Percentiles rank a stretch among this genome's conserved stretches.
Evolutionary conservation across 129 eudicot genomes (phyloP).

Genomic region (Tagetes patula): DNA sequence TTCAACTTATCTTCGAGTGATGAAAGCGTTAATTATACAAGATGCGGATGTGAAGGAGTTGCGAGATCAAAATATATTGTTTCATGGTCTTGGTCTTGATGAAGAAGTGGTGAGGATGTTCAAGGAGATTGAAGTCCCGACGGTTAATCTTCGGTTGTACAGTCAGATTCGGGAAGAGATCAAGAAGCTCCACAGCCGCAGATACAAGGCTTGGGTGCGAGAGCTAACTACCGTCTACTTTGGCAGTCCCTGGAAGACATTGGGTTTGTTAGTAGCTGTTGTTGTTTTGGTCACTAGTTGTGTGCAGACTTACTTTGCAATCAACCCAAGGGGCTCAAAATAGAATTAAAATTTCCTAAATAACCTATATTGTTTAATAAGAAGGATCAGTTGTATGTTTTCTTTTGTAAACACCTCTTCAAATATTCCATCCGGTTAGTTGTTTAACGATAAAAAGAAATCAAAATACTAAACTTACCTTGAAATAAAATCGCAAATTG

Average conservation of each 20-base stretch:
- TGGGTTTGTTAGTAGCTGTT: conserved; percentile 38
- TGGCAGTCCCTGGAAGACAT: conserved; percentile 43
- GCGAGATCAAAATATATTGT: conserved; percentile 6
- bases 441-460: too few relatives aligned
- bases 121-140: conserved; percentile 29
- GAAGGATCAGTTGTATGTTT: too few relatives aligned
- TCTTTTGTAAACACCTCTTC: too few relatives aligned
- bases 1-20: conserved; percentile 27
- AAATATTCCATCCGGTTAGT: too few relatives aligned
- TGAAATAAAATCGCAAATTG: too few relatives aligned
- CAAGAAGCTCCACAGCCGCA: conserved; percentile 15
- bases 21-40: conserved; percentile 35
- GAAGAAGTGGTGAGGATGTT: conserved; percentile 38
- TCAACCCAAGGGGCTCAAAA: conserved; percentile 2
- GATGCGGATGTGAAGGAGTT: conserved; percentile 37
- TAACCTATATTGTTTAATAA: too few relatives aligned
- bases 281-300: conserved; percentile 30
- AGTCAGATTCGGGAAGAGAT: conserved; percentile 10
- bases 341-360: too few relatives aligned
- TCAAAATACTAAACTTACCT: too few relatives aligned
- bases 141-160: conserved; percentile 3
- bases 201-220: conserved; percentile 30
- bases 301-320: conserved; percentile 35
- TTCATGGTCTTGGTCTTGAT: conserved; percentile 22
- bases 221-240: conserved; percentile 28